phyloP scores from a whole-genome alignment of 1,284 basidiomycete species.

The Puccinia coronata region DNA sequence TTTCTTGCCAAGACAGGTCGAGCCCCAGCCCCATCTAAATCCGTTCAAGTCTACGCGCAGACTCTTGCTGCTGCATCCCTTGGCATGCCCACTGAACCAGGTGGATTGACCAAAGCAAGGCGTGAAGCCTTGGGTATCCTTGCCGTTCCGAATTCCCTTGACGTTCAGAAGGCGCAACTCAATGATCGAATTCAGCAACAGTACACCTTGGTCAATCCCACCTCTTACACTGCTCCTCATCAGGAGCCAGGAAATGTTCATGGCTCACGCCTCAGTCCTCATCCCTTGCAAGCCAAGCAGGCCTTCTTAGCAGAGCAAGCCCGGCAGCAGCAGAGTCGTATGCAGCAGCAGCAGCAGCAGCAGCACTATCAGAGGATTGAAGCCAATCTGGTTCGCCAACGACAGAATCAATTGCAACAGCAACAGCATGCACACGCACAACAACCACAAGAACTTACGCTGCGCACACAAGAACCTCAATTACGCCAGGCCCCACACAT shows the following conservation, averaged over 20 bases:
- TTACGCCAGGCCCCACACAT: slow-evolving; percentile 27
- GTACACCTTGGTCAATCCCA: slow-evolving; percentile 16
- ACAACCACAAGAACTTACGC: slow-evolving; percentile 18
- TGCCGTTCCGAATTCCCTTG: slow-evolving; percentile 33
- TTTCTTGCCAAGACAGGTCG: slow-evolving; percentile 49
- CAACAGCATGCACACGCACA: slow-evolving; percentile 6
- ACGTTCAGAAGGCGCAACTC: slow-evolving; percentile 29
- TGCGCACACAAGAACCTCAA: slow-evolving; percentile 11
- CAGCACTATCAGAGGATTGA: slow-evolving; percentile 27
- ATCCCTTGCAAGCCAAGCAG: slow-evolving; percentile 30
- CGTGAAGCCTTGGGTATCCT: slow-evolving; percentile 43
- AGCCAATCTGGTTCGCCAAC: slow-evolving; percentile 21
- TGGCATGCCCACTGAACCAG: slow-evolving; percentile 6
- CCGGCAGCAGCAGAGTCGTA: not conserved
- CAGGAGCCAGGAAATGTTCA: not conserved
- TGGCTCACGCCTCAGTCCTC: not conserved
- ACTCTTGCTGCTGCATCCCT: slow-evolving; percentile 40
- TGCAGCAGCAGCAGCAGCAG: slow-evolving; percentile 23
- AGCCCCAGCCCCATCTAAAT: slow-evolving; percentile 20
- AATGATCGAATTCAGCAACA: slow-evolving; percentile 35
- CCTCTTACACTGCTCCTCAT: slow-evolving; percentile 19
- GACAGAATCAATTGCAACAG: slow-evolving; percentile 35
- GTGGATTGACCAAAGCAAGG: slow-evolving; percentile 36
- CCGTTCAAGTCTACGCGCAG: slow-evolving; percentile 42
- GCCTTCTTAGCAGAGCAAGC: not conserved